Percentiles rank a stretch among this genome's conserved stretches.
Evolutionary conservation across 2,329 filamentous ascomycete species (phyloP).

Genomic region (Pyricularia sp.): DNA sequence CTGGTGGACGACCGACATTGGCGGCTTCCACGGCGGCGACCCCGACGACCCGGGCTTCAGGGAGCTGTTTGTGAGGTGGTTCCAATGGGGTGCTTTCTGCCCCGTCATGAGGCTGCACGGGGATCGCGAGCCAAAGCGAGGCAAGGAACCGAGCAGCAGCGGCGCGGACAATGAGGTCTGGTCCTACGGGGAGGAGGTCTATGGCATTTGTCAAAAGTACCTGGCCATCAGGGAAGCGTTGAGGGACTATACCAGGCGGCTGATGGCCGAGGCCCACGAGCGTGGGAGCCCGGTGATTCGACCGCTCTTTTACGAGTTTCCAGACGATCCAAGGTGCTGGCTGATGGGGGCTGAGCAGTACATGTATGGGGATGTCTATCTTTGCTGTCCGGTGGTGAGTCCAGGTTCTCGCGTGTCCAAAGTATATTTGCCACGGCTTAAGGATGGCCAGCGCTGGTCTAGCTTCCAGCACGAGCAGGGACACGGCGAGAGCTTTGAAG

Average conservation of each 20-base stretch:
- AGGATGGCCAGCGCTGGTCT: neutral
- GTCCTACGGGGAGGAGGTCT: slow-evolving; percentile 53
- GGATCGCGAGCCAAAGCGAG: slow-evolving; percentile 48
- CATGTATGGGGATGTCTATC: slow-evolving; percentile 52
- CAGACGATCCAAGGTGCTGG: slow-evolving; percentile 43
- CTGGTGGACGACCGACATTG: slow-evolving; percentile 65
- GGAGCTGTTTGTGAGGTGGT: slow-evolving; percentile 67
- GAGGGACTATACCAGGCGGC: slow-evolving; percentile 43
- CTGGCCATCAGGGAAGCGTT: slow-evolving; percentile 48
- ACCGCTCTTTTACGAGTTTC: slow-evolving; percentile 56
- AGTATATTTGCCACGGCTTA: slow-evolving; percentile 40
- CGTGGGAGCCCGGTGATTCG: slow-evolving; percentile 53
- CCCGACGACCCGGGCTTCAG: slow-evolving; percentile 67
- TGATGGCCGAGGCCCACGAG: slow-evolving; percentile 53
- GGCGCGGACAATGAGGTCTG: slow-evolving; percentile 56
- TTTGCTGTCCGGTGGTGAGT: slow-evolving; percentile 47
- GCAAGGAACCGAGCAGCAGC: slow-evolving; percentile 30
- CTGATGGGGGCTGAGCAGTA: slow-evolving; percentile 47
- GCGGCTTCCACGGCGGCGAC: slow-evolving; percentile 70
- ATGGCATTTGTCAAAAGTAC: slow-evolving; percentile 50
- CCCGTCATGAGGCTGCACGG: slow-evolving; percentile 61
- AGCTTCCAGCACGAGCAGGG: neutral
- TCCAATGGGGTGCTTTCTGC: slow-evolving; percentile 59
- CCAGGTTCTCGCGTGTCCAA: slow-evolving; percentile 30
- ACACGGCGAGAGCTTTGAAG: neutral